Evolutionary conservation across 2,329 filamentous ascomycete genomes (phyloP).

Genomic region (Penicillium sp.): DNA sequence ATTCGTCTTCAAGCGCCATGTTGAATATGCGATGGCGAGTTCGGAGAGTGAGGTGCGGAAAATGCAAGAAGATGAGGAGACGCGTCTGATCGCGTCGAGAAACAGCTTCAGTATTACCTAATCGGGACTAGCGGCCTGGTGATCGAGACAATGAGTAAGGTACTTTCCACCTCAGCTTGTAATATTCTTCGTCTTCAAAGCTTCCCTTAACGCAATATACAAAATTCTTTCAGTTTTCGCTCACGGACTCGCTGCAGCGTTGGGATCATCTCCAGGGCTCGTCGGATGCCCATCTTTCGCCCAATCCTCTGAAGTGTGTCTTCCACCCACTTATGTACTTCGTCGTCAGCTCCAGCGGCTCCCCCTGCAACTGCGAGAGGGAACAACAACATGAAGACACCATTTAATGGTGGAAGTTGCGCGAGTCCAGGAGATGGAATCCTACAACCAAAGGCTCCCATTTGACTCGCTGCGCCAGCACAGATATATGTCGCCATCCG

Average conservation of each 20-base stretch:
- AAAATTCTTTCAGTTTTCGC: background rate
- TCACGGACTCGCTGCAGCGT: slow-evolving; percentile 11
- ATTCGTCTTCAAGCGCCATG: slow-evolving; percentile 37
- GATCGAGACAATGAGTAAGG: background rate
- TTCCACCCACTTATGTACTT: slow-evolving; percentile 26
- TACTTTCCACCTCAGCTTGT: background rate
- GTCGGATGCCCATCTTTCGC: slow-evolving; percentile 24
- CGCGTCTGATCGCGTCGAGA: slow-evolving; percentile 21
- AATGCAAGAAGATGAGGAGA: slow-evolving; percentile 10
- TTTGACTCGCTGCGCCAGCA: slow-evolving; percentile 23
- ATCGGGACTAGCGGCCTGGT: slow-evolving; percentile 18
- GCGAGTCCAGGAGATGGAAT: background rate
- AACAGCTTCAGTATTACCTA: slow-evolving; percentile 24
- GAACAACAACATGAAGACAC: slow-evolving; percentile 28
- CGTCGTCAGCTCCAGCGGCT: slow-evolving; percentile 21
- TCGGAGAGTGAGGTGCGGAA: slow-evolving; percentile 1
- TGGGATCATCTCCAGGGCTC: slow-evolving; percentile 23
- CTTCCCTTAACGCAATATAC: background rate
- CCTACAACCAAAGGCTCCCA: slow-evolving; percentile 9
- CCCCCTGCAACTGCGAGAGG: slow-evolving; percentile 25
- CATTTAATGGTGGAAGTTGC: slow-evolving; percentile 22
- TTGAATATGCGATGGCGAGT: slow-evolving; percentile 8
- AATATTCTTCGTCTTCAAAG: background rate
- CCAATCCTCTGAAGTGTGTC: slow-evolving; percentile 24
- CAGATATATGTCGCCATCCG: slow-evolving; percentile 27